Evolutionary conservation across 164 flowering plant genomes (phyloP).

Genomic region (Echeveria elegans): DNA sequence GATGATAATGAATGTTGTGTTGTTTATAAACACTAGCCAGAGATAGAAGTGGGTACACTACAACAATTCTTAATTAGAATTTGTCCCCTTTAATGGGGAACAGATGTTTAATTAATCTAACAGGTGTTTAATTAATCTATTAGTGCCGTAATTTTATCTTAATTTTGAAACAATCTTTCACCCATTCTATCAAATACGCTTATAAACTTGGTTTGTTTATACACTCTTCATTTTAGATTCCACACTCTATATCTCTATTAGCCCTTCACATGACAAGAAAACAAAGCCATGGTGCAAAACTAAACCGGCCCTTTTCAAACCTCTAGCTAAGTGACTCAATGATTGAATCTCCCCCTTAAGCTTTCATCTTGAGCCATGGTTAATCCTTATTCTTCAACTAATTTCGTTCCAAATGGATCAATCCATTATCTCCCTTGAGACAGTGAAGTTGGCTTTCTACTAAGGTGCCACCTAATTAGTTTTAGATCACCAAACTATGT

Average conservation of each 20-base stretch:
- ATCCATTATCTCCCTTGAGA: background rate
- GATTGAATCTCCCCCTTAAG: background rate
- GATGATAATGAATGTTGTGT: background rate
- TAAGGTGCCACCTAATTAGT: background rate
- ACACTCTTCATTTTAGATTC: background rate
- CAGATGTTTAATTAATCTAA: background rate
- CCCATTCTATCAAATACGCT: background rate
- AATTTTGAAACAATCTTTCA: slow-evolving; percentile 1
- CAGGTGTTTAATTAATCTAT: background rate
- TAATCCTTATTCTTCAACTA: background rate
- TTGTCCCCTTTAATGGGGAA: slow-evolving; percentile 9
- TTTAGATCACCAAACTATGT: background rate
- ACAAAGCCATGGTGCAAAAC: background rate
- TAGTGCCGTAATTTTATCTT: no score
- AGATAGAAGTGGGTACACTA: slow-evolving; percentile 1
- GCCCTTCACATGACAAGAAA: background rate
- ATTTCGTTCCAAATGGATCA: background rate
- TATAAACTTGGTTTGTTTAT: background rate
- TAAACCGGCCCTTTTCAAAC: background rate
- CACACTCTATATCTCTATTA: background rate
- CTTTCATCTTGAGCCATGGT: background rate
- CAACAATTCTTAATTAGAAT: background rate
- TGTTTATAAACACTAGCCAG: slow-evolving; percentile 6
- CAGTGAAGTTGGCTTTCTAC: background rate
- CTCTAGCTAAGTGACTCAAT: slow-evolving; percentile 5